Conservation (phyloP, 176 grass and related monocot genomes). For the Urochloa ruziziensis region DNA sequence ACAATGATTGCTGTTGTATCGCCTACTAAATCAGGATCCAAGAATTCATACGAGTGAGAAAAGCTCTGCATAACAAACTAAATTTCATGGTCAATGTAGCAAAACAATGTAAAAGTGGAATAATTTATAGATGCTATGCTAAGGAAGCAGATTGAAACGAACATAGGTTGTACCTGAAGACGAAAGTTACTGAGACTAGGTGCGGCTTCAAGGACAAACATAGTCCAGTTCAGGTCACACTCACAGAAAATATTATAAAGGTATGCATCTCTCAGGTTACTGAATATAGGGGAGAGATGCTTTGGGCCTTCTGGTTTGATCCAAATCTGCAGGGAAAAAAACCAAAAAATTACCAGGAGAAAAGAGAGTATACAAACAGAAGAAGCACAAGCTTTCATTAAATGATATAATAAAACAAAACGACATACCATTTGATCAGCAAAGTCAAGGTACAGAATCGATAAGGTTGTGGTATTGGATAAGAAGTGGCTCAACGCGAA, state of each 20-base stretch:
- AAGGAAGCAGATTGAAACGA: neutral
- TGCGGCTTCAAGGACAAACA: constrained; percentile 21
- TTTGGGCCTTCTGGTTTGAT: neutral
- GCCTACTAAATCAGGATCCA: neutral
- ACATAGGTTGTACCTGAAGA: neutral
- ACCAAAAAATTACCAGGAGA: neutral
- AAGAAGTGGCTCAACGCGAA: neutral
- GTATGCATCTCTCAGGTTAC: neutral
- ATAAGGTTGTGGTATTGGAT: neutral
- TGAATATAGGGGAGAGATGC: neutral
- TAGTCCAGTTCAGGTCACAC: neutral
- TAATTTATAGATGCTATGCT: neutral
- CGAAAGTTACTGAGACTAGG: neutral
- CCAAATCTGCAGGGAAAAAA: constrained; percentile 5
- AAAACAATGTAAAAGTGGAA: neutral
- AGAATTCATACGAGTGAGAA: neutral
- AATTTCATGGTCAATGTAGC: neutral
- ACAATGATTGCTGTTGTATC: neutral
- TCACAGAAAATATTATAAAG: constrained; percentile 1
- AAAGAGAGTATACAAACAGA: no score
- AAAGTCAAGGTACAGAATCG: neutral
- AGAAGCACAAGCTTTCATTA: neutral
- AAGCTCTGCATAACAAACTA: neutral
- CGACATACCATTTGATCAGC: neutral
- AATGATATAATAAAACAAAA: neutral